These are phyloP conservation scores for Dryas alaskensis DNA, from an alignment of 306 rosid genomes.

Conservation along the genomic window DNA sequence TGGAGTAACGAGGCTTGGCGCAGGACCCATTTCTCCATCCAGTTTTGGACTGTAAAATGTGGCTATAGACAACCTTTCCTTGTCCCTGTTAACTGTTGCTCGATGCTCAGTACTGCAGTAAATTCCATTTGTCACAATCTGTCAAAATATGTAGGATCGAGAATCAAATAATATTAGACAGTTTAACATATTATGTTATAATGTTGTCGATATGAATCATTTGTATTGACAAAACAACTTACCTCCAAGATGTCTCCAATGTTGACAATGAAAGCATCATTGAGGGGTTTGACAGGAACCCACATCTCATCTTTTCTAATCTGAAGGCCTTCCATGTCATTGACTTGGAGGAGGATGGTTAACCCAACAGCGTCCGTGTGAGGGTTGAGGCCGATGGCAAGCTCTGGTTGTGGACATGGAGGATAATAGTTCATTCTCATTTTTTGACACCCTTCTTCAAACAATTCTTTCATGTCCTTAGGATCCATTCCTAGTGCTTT, in stretches of 20 bases:
- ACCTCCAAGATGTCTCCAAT: slow-evolving; percentile 42
- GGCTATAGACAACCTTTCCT: slow-evolving; percentile 49
- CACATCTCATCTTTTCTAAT: slow-evolving; percentile 33
- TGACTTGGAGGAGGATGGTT: slow-evolving; percentile 39
- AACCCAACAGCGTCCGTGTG: slow-evolving; percentile 30
- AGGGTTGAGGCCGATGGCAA: slow-evolving; percentile 33
- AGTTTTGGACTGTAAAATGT: slow-evolving; percentile 41
- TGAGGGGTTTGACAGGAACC: slow-evolving; percentile 31
- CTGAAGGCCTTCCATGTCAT: slow-evolving; percentile 39
- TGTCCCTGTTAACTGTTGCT: slow-evolving; percentile 36
- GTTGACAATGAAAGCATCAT: slow-evolving; percentile 33
- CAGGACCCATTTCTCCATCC: slow-evolving; percentile 47
- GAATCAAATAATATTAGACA: background rate
- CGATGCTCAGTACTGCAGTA: slow-evolving; percentile 45
- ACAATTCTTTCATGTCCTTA: slow-evolving; percentile 21
- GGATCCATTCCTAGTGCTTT: slow-evolving; percentile 25
- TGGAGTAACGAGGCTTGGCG: slow-evolving; percentile 35
- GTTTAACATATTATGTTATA: background rate
- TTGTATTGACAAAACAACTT: background rate
- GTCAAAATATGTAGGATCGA: background rate
- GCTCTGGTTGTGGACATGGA: slow-evolving; percentile 43
- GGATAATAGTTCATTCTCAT: slow-evolving; percentile 45
- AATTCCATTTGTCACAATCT: slow-evolving; percentile 53
- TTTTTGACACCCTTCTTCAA: slow-evolving; percentile 26
- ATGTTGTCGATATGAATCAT: no score